Evolutionary conservation across 2,329 filamentous ascomycete species (phyloP).

Genomic region (Metarhizium brunneum): DNA sequence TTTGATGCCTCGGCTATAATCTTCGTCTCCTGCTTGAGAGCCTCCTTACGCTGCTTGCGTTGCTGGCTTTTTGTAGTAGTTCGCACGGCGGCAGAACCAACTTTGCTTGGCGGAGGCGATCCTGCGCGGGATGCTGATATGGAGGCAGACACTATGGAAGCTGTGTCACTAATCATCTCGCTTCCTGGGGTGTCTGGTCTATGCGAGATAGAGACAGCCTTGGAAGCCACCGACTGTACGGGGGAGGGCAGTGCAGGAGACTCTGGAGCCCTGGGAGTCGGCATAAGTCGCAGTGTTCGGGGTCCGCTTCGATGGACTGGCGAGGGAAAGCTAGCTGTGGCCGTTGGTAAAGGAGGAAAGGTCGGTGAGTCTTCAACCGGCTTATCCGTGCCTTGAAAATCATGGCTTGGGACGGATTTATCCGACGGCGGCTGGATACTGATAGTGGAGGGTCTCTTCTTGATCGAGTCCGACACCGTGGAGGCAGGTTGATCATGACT

Average conservation of each 20-base stretch:
- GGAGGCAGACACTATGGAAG: slow-evolving; percentile 64
- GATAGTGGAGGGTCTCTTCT: background rate
- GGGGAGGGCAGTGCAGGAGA: slow-evolving; percentile 31
- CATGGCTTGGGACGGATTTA: background rate
- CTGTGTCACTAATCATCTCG: slow-evolving; percentile 67
- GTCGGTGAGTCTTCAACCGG: slow-evolving; percentile 23
- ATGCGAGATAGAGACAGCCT: slow-evolving; percentile 25
- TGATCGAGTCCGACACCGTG: background rate
- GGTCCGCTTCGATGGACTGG: slow-evolving; percentile 43
- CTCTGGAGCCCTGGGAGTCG: slow-evolving; percentile 51
- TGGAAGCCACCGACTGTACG: slow-evolving; percentile 18
- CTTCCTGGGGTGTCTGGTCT: slow-evolving; percentile 65
- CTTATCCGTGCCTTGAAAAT: background rate
- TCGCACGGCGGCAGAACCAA: slow-evolving; percentile 61
- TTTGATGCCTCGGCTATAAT: slow-evolving; percentile 41
- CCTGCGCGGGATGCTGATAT: slow-evolving; percentile 58
- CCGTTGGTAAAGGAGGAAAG: slow-evolving; percentile 41
- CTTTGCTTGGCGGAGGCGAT: slow-evolving; percentile 56
- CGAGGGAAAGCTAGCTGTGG: slow-evolving; percentile 34
- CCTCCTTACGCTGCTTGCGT: slow-evolving; percentile 66
- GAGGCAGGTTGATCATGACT: slow-evolving; percentile 2
- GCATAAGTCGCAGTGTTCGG: slow-evolving; percentile 55
- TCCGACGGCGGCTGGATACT: background rate
- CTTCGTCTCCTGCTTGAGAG: slow-evolving; percentile 53
- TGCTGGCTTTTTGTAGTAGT: slow-evolving; percentile 69